A percentile compares a stretch with the other conserved stretches of the same genome.
Evolutionary conservation across 805 yeast genomes (phyloP).

Genomic region (Candida xiaguanensis): DNA sequence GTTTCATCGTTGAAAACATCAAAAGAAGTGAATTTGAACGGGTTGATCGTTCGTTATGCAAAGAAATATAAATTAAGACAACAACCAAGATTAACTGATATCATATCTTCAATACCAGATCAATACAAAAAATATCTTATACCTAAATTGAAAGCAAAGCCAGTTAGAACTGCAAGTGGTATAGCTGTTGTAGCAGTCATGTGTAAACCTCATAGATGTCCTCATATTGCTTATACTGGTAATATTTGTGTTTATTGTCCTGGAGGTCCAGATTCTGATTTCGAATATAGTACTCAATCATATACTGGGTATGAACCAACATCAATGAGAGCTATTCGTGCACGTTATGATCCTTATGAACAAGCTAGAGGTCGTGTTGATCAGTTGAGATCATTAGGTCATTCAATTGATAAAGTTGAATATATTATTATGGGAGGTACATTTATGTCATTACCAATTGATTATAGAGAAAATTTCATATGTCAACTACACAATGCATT

Average conservation of each 20-base stretch:
- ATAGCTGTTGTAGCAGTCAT: slow-evolving; percentile 98
- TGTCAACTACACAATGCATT: slow-evolving; percentile 90
- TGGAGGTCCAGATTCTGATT: slow-evolving; percentile 98
- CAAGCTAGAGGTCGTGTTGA: slow-evolving; percentile 98
- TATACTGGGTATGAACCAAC: slow-evolving; percentile 99
- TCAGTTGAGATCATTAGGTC: slow-evolving; percentile 92
- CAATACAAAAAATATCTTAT: slow-evolving; percentile 87
- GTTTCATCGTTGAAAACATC: slow-evolving; percentile 72
- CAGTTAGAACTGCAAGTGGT: slow-evolving; percentile 97
- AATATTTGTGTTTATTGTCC: slow-evolving; percentile 98
- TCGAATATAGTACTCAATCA: slow-evolving; percentile 96
- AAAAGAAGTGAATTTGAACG: slow-evolving; percentile 84
- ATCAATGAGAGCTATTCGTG: slow-evolving; percentile 98
- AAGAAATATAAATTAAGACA: slow-evolving; percentile 87
- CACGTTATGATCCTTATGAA: slow-evolving; percentile 96
- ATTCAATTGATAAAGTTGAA: slow-evolving; percentile 94
- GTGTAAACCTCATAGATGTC: slow-evolving; percentile 99
- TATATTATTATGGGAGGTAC: slow-evolving; percentile 99
- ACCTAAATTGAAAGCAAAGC: slow-evolving; percentile 96
- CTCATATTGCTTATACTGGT: slow-evolving; percentile 98
- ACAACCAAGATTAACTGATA: slow-evolving; percentile 93
- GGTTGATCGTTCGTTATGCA: slow-evolving; percentile 77
- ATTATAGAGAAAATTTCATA: slow-evolving; percentile 86
- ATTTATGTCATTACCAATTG: slow-evolving; percentile 89
- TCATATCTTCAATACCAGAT: slow-evolving; percentile 92